Conservation (phyloP, 768 basidiomycete genomes). For the Suillus alpinus region DNA sequence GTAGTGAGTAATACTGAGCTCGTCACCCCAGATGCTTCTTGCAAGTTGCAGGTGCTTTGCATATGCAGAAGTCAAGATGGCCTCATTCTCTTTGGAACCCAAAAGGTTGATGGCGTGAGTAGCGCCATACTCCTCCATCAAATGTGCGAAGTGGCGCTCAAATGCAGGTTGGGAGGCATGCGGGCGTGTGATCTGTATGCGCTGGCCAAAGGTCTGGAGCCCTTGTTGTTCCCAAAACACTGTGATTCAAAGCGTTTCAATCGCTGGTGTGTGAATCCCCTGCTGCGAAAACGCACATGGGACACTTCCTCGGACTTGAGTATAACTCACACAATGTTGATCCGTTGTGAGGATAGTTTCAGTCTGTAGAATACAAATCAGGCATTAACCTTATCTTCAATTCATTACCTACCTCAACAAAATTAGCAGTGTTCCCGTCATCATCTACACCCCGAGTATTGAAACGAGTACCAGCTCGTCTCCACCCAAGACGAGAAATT, state of each 20-base stretch:
- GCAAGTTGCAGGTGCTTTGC: conserved; percentile 74
- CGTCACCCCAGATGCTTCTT: conserved; percentile 57
- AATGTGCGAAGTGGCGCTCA: conserved; percentile 85
- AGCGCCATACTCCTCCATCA: conserved; percentile 82
- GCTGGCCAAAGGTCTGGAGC: conserved; percentile 89
- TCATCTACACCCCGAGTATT: conserved; percentile 97
- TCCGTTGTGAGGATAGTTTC: conserved; percentile 88
- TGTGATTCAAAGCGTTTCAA: conserved; percentile 29
- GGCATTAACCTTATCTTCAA: conserved; percentile 9
- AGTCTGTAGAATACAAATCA: conserved; percentile 48
- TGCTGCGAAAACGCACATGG: conserved; percentile 63
- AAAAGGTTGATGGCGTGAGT: conserved; percentile 90
- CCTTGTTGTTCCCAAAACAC: conserved; percentile 99
- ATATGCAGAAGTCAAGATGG: conserved; percentile 79
- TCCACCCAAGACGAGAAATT: conserved; percentile 89
- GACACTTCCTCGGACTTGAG: conserved; percentile 92
- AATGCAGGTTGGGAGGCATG: conserved; percentile 97
- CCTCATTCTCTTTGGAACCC: conserved; percentile 90
- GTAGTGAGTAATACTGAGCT: conserved; percentile 80
- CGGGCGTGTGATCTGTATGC: conserved; percentile 93
- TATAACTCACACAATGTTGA: conserved; percentile 86
- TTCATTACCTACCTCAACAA: conserved; percentile 72
- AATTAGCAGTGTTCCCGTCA: conserved; percentile 92
- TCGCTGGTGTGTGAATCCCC: background rate
- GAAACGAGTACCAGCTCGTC: conserved; percentile 94